These are phyloP conservation scores for Pleodorina starrii DNA, from an alignment of 139 green algal genomes.

Conservation along the genomic window DNA sequence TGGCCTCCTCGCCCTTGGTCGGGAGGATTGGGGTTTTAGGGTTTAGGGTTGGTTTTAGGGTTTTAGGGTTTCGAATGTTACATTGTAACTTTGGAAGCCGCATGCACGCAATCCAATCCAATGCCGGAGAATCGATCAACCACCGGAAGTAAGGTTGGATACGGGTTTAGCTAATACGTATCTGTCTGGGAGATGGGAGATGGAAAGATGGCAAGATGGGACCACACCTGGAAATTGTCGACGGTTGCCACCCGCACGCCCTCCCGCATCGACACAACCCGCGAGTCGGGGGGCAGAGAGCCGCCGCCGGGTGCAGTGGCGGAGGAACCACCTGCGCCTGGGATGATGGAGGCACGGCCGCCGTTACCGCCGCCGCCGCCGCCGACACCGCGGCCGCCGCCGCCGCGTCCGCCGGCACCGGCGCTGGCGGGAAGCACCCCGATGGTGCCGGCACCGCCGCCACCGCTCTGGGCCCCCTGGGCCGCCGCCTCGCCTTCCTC, in stretches of 20 bases:
- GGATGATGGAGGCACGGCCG: neutral
- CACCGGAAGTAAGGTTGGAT: too few relatives aligned
- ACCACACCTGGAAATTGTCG: slow-evolving; percentile 85
- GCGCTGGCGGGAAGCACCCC: neutral
- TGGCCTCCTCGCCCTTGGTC: slow-evolving; percentile 80
- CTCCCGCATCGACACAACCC: slow-evolving; percentile 24
- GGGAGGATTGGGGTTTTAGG: neutral
- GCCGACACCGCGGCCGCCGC: neutral
- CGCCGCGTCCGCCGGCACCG: neutral
- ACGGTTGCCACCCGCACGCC: slow-evolving; percentile 77
- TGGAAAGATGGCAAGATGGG: too few relatives aligned
- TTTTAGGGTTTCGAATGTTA: too few relatives aligned
- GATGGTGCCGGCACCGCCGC: neutral
- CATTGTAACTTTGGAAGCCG: too few relatives aligned
- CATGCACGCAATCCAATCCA: too few relatives aligned
- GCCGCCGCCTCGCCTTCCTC: too few relatives aligned
- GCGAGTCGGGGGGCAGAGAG: neutral
- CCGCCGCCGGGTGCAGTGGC: neutral
- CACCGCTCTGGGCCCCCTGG: too few relatives aligned
- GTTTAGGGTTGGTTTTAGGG: too few relatives aligned
- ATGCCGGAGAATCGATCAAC: too few relatives aligned
- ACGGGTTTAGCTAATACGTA: too few relatives aligned
- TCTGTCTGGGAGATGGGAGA: too few relatives aligned
- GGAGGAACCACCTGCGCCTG: too few relatives aligned
- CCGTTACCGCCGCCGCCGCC: neutral